phyloP scores from a whole-genome alignment of 176 grass and related monocot genomes.

The Lolium perenne region DNA sequence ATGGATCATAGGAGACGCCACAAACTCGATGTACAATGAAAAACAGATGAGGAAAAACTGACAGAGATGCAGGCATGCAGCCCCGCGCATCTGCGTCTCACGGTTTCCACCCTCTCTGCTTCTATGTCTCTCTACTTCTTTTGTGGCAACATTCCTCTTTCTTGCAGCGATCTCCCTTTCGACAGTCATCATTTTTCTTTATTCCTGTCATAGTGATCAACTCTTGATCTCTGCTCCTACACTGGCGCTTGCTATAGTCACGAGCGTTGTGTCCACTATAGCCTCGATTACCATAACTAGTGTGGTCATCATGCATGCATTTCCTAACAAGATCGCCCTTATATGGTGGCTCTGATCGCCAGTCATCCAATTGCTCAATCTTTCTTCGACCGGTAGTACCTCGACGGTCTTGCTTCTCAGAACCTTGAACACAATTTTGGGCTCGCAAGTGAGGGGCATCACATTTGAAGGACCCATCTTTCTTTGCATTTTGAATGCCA shows the following conservation, averaged over 20 bases:
- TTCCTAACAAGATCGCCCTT: constrained; percentile 29
- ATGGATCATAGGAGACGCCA: not conserved
- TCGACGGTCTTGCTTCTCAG: constrained; percentile 20
- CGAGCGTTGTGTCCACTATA: constrained; percentile 39
- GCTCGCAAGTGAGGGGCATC: constrained; percentile 65
- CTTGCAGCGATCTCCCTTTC: constrained; percentile 27
- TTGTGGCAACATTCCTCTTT: constrained; percentile 42
- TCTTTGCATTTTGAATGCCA: constrained; percentile 63
- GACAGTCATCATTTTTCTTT: constrained; percentile 35
- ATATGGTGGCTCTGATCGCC: constrained; percentile 28
- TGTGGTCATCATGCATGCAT: constrained; percentile 36
- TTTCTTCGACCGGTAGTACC: constrained; percentile 45
- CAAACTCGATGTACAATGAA: not conserved
- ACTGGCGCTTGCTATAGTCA: constrained; percentile 45
- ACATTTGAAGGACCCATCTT: constrained; percentile 87
- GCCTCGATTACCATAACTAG: constrained; percentile 23
- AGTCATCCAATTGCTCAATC: constrained; percentile 45
- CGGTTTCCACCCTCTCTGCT: constrained; percentile 30
- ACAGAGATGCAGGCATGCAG: not conserved
- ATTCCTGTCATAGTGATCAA: constrained; percentile 37
- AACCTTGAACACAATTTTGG: constrained; percentile 51
- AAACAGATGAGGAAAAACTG: not conserved
- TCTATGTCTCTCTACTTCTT: constrained; percentile 44
- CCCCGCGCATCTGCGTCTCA: constrained; percentile 38
- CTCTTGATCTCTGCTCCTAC: constrained; percentile 42